A percentile compares a stretch with the other conserved stretches of the same genome.
phyloP scores from a whole-genome alignment of 352 stramenopile genomes.

The Globisporangium irregulare region DNA sequence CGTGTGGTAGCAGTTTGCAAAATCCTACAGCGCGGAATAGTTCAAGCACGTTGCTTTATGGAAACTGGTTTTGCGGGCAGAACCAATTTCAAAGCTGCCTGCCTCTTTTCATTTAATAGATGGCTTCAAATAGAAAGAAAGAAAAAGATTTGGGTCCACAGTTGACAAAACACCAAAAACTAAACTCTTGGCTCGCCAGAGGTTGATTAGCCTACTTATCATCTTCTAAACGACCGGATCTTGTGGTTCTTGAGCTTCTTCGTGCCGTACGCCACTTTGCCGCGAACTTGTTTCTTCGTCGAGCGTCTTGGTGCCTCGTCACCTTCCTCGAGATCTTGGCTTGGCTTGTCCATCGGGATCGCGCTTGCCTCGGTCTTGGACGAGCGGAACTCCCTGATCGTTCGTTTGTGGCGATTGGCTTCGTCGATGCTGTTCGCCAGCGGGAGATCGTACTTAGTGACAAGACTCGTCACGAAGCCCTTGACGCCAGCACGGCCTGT shows the following conservation, averaged over 20 bases:
- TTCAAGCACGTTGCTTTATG: not conserved
- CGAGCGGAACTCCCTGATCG: slow-evolving; percentile 48
- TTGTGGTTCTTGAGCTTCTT: slow-evolving; percentile 63
- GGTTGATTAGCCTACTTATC: not conserved
- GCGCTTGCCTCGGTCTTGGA: slow-evolving; percentile 16
- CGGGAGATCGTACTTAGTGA: slow-evolving; percentile 68
- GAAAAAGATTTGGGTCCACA: not conserved
- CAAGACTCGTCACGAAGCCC: slow-evolving; percentile 69
- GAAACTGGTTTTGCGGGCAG: slow-evolving; percentile 1
- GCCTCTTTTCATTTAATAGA: slow-evolving; percentile 18
- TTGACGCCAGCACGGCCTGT: slow-evolving; percentile 56
- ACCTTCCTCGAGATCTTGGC: not conserved
- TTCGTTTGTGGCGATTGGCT: slow-evolving; percentile 52
- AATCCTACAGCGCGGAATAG: not conserved
- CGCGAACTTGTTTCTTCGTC: slow-evolving; percentile 17
- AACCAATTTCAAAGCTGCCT: slow-evolving; percentile 2
- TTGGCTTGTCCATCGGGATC: slow-evolving; percentile 17
- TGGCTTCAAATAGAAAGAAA: slow-evolving; percentile 12
- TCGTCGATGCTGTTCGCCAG: slow-evolving; percentile 67
- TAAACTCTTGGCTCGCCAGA: not conserved
- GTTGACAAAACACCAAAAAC: not conserved
- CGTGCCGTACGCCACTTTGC: slow-evolving; percentile 32
- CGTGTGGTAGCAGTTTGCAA: not conserved
- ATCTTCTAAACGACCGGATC: slow-evolving; percentile 31
- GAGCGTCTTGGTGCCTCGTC: not conserved